Conservation (phyloP, 768 basidiomycete species). For the Trametes coccinea region DNA sequence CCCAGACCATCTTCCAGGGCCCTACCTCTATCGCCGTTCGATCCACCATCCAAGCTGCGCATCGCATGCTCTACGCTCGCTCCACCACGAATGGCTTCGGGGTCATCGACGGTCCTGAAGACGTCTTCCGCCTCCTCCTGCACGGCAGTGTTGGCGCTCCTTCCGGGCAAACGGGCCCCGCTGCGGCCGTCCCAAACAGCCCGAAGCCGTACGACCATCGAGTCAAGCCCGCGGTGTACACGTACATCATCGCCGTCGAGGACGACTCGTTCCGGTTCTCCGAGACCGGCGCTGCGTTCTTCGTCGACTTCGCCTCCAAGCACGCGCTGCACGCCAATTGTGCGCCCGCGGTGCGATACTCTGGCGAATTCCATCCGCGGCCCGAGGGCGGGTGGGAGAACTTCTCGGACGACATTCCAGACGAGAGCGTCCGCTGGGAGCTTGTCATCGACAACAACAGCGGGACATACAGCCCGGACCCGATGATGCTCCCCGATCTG, state of each 20-base stretch:
- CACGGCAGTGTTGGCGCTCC: slow-evolving; percentile 37
- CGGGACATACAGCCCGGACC: slow-evolving; percentile 82
- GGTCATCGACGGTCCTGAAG: slow-evolving; percentile 48
- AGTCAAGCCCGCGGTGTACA: slow-evolving; percentile 82
- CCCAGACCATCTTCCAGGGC: slow-evolving; percentile 69
- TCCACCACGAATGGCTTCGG: slow-evolving; percentile 64
- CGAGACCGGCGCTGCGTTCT: slow-evolving; percentile 85
- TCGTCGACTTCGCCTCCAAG: slow-evolving; percentile 84
- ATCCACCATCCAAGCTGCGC: slow-evolving; percentile 68
- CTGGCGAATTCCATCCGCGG: slow-evolving; percentile 79
- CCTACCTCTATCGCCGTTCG: slow-evolving; percentile 64
- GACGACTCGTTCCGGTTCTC: slow-evolving; percentile 82
- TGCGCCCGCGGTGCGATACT: slow-evolving; percentile 62
- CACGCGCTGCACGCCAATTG: slow-evolving; percentile 85
- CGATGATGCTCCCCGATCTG: slow-evolving; percentile 57
- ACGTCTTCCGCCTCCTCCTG: slow-evolving; percentile 50
- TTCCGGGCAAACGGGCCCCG: background rate
- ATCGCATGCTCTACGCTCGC: slow-evolving; percentile 73
- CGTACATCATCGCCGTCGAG: slow-evolving; percentile 76
- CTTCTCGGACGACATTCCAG: slow-evolving; percentile 56
- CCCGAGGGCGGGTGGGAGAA: slow-evolving; percentile 66
- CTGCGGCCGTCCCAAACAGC: slow-evolving; percentile 8
- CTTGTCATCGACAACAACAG: slow-evolving; percentile 85
- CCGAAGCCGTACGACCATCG: slow-evolving; percentile 38
- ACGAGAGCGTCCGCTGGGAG: slow-evolving; percentile 70